Base-by-base conservation (phyloP, 78 protist species). In the Tieghemostelium lacteum region DNA sequence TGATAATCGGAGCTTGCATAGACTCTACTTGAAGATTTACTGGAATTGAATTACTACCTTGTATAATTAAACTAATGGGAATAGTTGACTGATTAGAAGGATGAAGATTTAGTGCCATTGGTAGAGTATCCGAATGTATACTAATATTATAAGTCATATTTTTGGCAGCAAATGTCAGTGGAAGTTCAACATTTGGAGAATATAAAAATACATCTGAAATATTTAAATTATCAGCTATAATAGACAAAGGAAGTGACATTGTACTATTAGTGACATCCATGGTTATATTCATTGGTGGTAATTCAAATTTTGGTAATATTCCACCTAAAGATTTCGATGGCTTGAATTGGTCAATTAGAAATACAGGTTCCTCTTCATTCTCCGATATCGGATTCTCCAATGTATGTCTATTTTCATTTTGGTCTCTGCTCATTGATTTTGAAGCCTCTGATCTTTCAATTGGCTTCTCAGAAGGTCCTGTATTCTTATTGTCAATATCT, bases 221-320 rank as follows among this genome's bases (percentile, higher is more conserved):
- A 42, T 69, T 69, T 4, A 83, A 63, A 17, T 19, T 34, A 29
- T 83, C 80, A 7, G 78, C 55, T 28, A 31, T 54, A 36, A 83
- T 29, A 34, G 33, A 28, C 72, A 69, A 33, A 2, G 91, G 91
- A 3, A 83, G 3, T 8, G 28, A 31, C 42, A 83, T 63, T 29
- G 91, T 54, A 0, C 78, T 69, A 37, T 83, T 83, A 6, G 57
- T 69, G 3, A 83, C 74, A 39, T 83, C 75, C 8, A 83, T 34
- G 26, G 91, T 37, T 1, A 83, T 3, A 33, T 83, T 69, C 31
- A 83, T 8, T 12, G 91, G 91, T n/a, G 88, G 88, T 33, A 77
- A 65, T 8, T 33, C 50, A 17, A n/a, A n/a, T n/a, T n/a, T n/a
- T n/a, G n/a, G n/a, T n/a, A n/a, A n/a, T n/a, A n/a, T 52, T 52